These are phyloP conservation scores for Diddensiella transvaalensis DNA, from an alignment of 805 yeast genomes.

Conservation along the genomic window DNA sequence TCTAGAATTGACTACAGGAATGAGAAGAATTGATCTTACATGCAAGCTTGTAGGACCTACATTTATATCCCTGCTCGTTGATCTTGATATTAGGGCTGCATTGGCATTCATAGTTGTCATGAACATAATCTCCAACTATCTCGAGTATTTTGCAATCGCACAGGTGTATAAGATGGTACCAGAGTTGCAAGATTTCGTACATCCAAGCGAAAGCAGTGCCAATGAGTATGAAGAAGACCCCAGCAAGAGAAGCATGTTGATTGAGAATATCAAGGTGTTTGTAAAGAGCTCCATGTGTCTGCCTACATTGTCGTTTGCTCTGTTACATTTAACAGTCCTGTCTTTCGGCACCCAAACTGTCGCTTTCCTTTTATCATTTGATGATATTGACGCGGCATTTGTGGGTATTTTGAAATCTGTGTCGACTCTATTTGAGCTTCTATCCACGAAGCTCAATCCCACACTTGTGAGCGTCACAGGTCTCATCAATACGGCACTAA, in stretches of 20 bases:
- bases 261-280: constrained; percentile 21
- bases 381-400: constrained; percentile 31
- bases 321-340: constrained; percentile 38
- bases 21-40: constrained; percentile 39
- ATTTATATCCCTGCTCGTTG: constrained; percentile 34
- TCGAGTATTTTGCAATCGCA: constrained; percentile 37
- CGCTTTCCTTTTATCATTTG: constrained; percentile 33
- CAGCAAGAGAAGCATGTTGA: neutral
- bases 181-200: constrained; percentile 19
- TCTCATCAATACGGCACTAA: constrained; percentile 32
- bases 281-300: constrained; percentile 29
- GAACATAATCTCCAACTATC: constrained; percentile 30
- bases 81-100: constrained; percentile 24
- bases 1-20: constrained; percentile 32
- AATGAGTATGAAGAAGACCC: constrained; percentile 4
- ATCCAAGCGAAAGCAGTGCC: neutral
- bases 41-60: constrained; percentile 40
- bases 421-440: constrained; percentile 35
- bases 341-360: constrained; percentile 39
- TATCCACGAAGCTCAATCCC: constrained; percentile 36
- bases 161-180: constrained; percentile 35
- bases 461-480: constrained; percentile 25
- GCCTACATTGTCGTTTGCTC: constrained; percentile 32
- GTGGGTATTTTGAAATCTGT: constrained; percentile 36
- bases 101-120: constrained; percentile 30